phyloP scores from a whole-genome alignment of 2,329 filamentous ascomycete genomes.

The Calonectria crousiana region DNA sequence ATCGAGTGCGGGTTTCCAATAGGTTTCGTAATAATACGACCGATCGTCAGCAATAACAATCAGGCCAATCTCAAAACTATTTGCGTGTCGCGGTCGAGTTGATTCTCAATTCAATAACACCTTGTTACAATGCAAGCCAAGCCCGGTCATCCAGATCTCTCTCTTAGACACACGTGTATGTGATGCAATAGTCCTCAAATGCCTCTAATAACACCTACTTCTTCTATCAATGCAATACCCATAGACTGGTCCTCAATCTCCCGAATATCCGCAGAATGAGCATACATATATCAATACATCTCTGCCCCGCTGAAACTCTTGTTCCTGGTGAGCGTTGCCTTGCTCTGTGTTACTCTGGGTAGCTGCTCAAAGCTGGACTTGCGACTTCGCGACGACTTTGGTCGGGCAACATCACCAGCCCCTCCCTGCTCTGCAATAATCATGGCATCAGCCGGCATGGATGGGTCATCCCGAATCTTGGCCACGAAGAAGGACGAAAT shows the following conservation, averaged over 20 bases:
- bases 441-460: slow-evolving; percentile 52
- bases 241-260: not conserved
- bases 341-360: slow-evolving; percentile 58
- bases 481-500: slow-evolving; percentile 80
- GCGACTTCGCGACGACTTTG: slow-evolving; percentile 45
- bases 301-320: slow-evolving; percentile 64
- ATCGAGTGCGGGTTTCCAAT: not conserved
- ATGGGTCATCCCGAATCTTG: slow-evolving; percentile 72
- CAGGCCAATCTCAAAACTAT: not conserved
- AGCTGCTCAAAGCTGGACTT: slow-evolving; percentile 56
- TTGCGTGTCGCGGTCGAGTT: not conserved
- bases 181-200: not conserved
- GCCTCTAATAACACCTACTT: not conserved
- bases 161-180: not conserved
- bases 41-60: not conserved
- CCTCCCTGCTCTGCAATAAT: slow-evolving; percentile 58
- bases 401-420: slow-evolving; percentile 46
- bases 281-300: slow-evolving; percentile 35
- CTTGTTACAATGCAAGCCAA: not conserved
- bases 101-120: not conserved
- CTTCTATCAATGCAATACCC: not conserved
- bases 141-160: not conserved
- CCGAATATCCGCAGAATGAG: slow-evolving; percentile 25
- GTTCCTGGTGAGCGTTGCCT: slow-evolving; percentile 61
- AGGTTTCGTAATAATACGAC: not conserved